Percentiles rank a stretch among this genome's conserved stretches.
These are phyloP conservation scores for Salix suchowensis DNA, from an alignment of 345 rosid species.

Conservation along the genomic window DNA sequence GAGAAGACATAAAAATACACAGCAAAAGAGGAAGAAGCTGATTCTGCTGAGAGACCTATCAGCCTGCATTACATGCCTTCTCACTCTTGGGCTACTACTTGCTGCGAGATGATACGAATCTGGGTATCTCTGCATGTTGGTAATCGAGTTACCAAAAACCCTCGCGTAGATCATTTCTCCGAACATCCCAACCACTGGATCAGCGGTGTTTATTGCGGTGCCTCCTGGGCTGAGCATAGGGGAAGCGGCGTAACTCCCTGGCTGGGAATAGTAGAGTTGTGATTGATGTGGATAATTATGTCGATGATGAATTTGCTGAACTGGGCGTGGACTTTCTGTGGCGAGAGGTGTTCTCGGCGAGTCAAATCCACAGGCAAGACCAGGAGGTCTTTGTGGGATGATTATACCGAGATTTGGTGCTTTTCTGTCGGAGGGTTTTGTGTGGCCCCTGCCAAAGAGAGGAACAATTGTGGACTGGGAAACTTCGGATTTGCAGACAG, in stretches of 20 bases:
- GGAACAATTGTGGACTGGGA: slow-evolving; percentile 68
- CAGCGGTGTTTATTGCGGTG: slow-evolving; percentile 27
- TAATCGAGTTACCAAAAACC: slow-evolving; percentile 47
- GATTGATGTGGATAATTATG: slow-evolving; percentile 17
- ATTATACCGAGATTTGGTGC: slow-evolving; percentile 13
- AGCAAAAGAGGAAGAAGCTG: slow-evolving; percentile 69
- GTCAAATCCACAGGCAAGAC: slow-evolving; percentile 15
- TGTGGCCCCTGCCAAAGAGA: slow-evolving; percentile 67
- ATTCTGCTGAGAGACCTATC: slow-evolving; percentile 70
- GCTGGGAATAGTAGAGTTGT: slow-evolving; percentile 28
- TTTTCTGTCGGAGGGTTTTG: slow-evolving; percentile 17
- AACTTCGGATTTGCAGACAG: slow-evolving; percentile 82
- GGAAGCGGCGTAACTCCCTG: slow-evolving; percentile 33
- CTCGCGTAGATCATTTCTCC: slow-evolving; percentile 64
- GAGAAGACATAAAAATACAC: slow-evolving; percentile 59
- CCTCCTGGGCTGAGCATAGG: slow-evolving; percentile 36
- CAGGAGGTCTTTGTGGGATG: slow-evolving; percentile 28
- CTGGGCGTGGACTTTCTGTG: neutral
- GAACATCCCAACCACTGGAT: slow-evolving; percentile 56
- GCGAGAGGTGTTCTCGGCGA: slow-evolving; percentile 11
- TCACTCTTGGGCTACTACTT: slow-evolving; percentile 48
- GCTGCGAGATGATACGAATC: slow-evolving; percentile 48
- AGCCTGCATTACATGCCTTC: slow-evolving; percentile 70
- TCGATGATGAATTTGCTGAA: neutral
- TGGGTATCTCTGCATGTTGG: slow-evolving; percentile 44